Percentiles rank a stretch among this genome's conserved stretches.
Evolutionary conservation across 257 asterid species (phyloP).

Genomic region (Ehretia macrophylla): DNA sequence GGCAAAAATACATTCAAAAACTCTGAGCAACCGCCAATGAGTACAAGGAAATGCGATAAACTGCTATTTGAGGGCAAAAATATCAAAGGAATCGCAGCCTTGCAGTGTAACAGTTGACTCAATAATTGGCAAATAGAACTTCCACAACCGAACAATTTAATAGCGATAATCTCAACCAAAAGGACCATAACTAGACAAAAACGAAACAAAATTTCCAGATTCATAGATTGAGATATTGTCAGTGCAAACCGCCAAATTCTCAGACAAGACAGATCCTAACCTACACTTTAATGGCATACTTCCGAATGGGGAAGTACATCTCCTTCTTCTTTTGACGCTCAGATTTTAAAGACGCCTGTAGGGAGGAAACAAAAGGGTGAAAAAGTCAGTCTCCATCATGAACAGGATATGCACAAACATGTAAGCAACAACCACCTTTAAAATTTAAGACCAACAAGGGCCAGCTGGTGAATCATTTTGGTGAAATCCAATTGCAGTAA

Average conservation of each 20-base stretch:
- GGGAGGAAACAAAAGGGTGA: neutral
- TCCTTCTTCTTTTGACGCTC: constrained; percentile 35
- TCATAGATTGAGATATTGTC: neutral
- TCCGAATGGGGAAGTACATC: constrained; percentile 32
- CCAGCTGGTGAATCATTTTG: too few species aligned
- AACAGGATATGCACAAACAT: neutral
- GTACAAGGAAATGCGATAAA: neutral
- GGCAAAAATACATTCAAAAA: too few species aligned
- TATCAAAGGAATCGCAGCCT: neutral
- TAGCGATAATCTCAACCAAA: neutral
- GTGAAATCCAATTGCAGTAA: too few species aligned
- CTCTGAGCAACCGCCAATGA: too few species aligned
- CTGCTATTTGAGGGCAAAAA: neutral
- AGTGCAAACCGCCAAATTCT: constrained; percentile 1
- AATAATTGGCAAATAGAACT: neutral
- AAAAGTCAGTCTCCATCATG: neutral
- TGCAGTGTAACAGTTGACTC: neutral
- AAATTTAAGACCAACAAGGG: too few species aligned
- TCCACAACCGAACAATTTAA: neutral
- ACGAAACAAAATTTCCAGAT: constrained; percentile 9
- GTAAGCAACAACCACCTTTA: neutral
- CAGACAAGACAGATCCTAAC: neutral
- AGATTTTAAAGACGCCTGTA: constrained; percentile 33
- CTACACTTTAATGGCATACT: constrained; percentile 37
- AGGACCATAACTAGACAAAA: neutral